Conservation (phyloP, 1,139 yeast genomes). For the Hanseniaspora gamundiae region DNA sequence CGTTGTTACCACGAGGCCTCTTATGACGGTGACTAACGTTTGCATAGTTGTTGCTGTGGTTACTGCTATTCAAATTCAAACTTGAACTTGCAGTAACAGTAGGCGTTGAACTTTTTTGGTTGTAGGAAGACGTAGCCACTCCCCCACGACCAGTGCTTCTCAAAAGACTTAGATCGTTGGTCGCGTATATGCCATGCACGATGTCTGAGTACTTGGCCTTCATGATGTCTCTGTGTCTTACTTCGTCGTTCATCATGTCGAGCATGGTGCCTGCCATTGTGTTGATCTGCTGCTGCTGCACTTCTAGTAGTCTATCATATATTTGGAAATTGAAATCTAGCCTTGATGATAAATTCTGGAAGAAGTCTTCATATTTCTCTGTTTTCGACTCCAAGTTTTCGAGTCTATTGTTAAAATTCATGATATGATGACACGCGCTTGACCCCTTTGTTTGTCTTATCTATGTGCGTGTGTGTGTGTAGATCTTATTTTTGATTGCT, state of each 20-base stretch:
- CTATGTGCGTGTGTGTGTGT: too few species aligned
- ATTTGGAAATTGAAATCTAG: conserved; percentile 23
- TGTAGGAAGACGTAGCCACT: not conserved
- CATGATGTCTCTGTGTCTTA: not conserved
- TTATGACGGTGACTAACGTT: not conserved
- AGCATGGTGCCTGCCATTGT: conserved; percentile 18
- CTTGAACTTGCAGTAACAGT: too few species aligned
- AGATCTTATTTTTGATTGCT: not conserved
- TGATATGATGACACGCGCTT: not conserved
- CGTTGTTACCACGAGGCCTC: not conserved
- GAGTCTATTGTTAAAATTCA: conserved; percentile 9
- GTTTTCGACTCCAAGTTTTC: conserved; percentile 20
- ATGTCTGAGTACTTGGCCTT: conserved; percentile 1
- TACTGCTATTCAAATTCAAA: too few species aligned
- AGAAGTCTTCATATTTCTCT: conserved; percentile 20
- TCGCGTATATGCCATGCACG: conserved; percentile 2
- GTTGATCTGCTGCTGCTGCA: conserved; percentile 23
- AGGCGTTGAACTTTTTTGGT: too few species aligned
- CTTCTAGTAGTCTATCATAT: conserved; percentile 19
- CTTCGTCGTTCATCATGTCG: conserved; percentile 17
- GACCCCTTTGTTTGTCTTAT: not conserved
- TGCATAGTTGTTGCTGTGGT: too few species aligned
- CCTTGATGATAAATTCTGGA: conserved; percentile 20
- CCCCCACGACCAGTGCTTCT: not conserved
- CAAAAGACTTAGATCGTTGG: conserved; percentile 2